Percentiles rank a stretch among this genome's conserved stretches.
These are phyloP conservation scores for Manihot esculenta DNA, from an alignment of 441 rosid species.

Conservation along the genomic window DNA sequence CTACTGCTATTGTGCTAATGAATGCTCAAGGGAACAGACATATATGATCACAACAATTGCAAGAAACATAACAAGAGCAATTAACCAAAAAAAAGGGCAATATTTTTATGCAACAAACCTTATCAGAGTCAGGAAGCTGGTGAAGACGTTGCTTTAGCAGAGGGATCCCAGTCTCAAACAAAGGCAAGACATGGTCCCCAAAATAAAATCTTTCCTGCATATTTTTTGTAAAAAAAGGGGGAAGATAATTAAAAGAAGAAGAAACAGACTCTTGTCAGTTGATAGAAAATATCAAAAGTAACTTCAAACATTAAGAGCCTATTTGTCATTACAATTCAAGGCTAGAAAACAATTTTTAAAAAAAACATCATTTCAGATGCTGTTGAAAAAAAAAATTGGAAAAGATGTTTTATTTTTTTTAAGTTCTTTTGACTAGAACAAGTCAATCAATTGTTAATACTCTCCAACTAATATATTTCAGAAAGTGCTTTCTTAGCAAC, in stretches of 20 bases:
- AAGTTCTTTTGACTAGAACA: no score
- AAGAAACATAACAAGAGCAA: constrained; percentile 7
- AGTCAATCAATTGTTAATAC: no score
- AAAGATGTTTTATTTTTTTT: no score
- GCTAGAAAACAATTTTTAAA: no score
- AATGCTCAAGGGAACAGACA: not conserved
- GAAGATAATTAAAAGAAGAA: not conserved
- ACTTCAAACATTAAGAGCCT: not conserved
- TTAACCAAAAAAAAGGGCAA: constrained; percentile 3
- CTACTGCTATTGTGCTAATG: not conserved
- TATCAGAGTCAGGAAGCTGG: constrained; percentile 68
- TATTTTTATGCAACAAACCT: constrained; percentile 33
- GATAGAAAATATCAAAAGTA: not conserved
- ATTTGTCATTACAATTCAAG: no score
- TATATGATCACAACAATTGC: not conserved
- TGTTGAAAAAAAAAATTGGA: no score
- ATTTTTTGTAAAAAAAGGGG: not conserved
- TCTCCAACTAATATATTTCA: no score
- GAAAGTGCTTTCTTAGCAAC: no score
- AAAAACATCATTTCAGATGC: no score
- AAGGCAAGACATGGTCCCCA: constrained; percentile 91
- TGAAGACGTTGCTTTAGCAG: constrained; percentile 78
- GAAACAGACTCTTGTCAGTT: not conserved
- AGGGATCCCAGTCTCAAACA: constrained; percentile 96
- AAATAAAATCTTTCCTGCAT: constrained; percentile 95